A percentile compares a stretch with the other conserved stretches of the same genome.
phyloP scores from a whole-genome alignment of 2,329 filamentous ascomycete genomes.

The Epichloe elymi region DNA sequence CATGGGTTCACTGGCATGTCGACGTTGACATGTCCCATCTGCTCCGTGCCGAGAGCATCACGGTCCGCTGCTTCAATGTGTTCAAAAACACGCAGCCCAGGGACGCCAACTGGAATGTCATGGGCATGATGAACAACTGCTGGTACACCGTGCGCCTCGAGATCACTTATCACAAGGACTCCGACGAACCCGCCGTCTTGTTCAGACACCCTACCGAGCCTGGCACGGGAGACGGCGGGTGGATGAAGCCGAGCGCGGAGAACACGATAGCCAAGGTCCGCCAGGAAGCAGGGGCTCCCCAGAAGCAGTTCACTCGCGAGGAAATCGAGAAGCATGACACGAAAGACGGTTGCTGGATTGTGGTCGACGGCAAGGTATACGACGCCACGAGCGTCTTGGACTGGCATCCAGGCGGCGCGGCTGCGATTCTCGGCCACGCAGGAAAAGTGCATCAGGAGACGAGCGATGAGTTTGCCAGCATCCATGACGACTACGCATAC shows the following conservation, averaged over 20 bases:
- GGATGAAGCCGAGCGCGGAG: constrained; percentile 36
- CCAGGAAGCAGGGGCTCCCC: constrained; percentile 30
- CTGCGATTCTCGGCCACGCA: constrained; percentile 33
- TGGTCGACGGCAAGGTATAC: constrained; percentile 37
- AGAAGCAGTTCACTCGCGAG: constrained; percentile 37
- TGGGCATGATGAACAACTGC: constrained; percentile 43
- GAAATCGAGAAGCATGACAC: constrained; percentile 39
- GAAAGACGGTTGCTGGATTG: constrained; percentile 38
- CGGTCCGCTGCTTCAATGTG: constrained; percentile 33
- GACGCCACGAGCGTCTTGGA: constrained; percentile 32
- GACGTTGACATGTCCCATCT: constrained; percentile 32
- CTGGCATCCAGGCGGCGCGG: constrained; percentile 37
- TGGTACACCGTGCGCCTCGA: constrained; percentile 32
- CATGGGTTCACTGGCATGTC: constrained; percentile 39
- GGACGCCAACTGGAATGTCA: constrained; percentile 32
- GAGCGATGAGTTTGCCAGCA: constrained; percentile 33
- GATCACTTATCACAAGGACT: constrained; percentile 19
- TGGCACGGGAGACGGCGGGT: constrained; percentile 29
- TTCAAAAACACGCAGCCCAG: constrained; percentile 37
- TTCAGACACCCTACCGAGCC: constrained; percentile 35
- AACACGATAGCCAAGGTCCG: constrained; percentile 30
- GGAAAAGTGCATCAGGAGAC: constrained; percentile 35
- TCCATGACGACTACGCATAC: constrained; percentile 38
- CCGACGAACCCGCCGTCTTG: constrained; percentile 18
- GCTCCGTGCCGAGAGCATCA: constrained; percentile 27